phyloP scores from a whole-genome alignment of 2,329 filamentous ascomycete genomes.

The Pestalotiopsis sp. region DNA sequence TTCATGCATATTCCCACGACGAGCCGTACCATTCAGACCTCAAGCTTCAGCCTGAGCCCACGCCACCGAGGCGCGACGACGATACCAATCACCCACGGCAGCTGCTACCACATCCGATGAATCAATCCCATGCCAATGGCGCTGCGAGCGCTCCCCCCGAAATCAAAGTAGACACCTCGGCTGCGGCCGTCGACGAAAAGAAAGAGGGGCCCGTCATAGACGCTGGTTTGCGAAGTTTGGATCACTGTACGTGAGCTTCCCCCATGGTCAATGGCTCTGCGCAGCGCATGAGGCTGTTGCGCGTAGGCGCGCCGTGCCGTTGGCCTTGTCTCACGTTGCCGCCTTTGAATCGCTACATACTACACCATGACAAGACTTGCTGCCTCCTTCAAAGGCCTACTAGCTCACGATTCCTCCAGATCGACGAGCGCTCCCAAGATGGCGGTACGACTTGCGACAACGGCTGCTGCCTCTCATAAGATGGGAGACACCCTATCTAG shows the following conservation, averaged over 20 bases:
- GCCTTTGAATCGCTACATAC: neutral
- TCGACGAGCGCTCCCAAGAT: slow-evolving; percentile 79
- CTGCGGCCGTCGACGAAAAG: slow-evolving; percentile 45
- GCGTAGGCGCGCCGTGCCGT: neutral
- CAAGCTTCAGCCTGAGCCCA: neutral
- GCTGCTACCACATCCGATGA: slow-evolving; percentile 28
- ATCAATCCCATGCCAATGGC: slow-evolving; percentile 36
- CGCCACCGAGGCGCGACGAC: neutral
- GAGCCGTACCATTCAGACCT: neutral
- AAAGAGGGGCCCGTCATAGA: slow-evolving; percentile 49
- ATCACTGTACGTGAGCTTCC: slow-evolving; percentile 66
- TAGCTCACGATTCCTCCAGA: slow-evolving; percentile 53
- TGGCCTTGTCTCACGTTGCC: neutral
- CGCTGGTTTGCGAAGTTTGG: slow-evolving; percentile 78
- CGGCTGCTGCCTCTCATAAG: slow-evolving; percentile 82
- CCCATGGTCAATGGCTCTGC: neutral
- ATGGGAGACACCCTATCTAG: slow-evolving; percentile 94
- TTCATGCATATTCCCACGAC: slow-evolving; percentile 7
- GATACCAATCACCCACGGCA: slow-evolving; percentile 20
- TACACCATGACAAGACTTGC: neutral
- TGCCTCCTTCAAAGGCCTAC: neutral
- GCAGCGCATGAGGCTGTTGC: neutral
- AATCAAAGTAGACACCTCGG: slow-evolving; percentile 18
- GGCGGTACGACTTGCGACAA: slow-evolving; percentile 87
- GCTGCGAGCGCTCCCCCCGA: slow-evolving; percentile 21